These are phyloP conservation scores for Mikania micrantha DNA, from an alignment of 129 eudicot genomes.

Conservation along the genomic window DNA sequence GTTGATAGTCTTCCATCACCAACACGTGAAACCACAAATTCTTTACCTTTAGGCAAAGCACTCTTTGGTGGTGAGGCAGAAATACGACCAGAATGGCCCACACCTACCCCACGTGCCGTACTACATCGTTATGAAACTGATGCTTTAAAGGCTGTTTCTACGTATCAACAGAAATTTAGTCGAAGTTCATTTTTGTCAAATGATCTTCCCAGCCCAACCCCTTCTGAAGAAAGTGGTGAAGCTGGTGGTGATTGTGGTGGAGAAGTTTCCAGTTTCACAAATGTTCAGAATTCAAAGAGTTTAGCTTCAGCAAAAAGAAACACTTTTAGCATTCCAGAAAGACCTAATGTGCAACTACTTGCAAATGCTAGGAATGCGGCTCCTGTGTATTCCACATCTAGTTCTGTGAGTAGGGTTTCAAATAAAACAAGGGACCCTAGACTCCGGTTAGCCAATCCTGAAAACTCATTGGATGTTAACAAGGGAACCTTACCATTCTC, in stretches of 20 bases:
- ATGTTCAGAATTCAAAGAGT: slow-evolving; percentile 10
- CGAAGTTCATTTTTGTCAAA: slow-evolving; percentile 36
- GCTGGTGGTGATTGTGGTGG: slow-evolving; percentile 62
- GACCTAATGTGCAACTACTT: slow-evolving; percentile 29
- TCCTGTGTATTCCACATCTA: slow-evolving; percentile 32
- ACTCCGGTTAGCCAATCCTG: slow-evolving; percentile 52
- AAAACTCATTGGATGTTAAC: slow-evolving; percentile 26
- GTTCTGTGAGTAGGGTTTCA: slow-evolving; percentile 32
- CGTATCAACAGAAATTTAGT: slow-evolving; percentile 88
- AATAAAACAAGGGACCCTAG: slow-evolving; percentile 83
- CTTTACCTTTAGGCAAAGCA: slow-evolving; percentile 42
- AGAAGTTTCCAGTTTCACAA: slow-evolving; percentile 67
- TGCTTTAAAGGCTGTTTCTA: slow-evolving; percentile 82
- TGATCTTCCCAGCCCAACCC: slow-evolving; percentile 98
- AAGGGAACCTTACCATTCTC: slow-evolving; percentile 28
- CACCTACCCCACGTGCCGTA: slow-evolving; percentile 41
- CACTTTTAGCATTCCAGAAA: slow-evolving; percentile 31
- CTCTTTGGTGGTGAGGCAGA: slow-evolving; percentile 30
- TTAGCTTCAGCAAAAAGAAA: slow-evolving; percentile 23
- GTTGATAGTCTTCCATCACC: slow-evolving; percentile 97
- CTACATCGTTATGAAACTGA: slow-evolving; percentile 83
- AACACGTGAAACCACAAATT: slow-evolving; percentile 49
- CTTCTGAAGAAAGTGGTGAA: slow-evolving; percentile 76
- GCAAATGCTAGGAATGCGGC: slow-evolving; percentile 27
- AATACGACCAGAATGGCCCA: slow-evolving; percentile 68